phyloP scores from a whole-genome alignment of 345 rosid genomes.

The Citrus sinensis region DNA sequence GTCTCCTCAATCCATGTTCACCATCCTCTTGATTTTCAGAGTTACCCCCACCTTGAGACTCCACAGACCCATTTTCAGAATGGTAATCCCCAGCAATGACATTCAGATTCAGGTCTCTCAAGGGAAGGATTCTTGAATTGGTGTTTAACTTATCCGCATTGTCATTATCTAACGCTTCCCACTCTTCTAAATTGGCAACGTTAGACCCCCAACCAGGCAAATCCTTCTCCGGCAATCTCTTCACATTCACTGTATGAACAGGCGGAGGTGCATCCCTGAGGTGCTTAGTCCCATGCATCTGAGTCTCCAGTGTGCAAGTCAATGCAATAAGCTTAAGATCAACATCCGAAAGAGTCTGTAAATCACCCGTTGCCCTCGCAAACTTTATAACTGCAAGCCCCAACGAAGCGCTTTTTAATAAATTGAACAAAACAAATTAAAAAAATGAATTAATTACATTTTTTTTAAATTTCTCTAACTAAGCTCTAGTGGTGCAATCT shows the following conservation, averaged over 20 bases:
- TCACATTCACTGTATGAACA: constrained; percentile 64
- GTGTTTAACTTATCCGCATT: constrained; percentile 38
- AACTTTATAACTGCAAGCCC: constrained; percentile 58
- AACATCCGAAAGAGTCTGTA: constrained; percentile 85
- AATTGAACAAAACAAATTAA: neutral
- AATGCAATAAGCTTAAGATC: constrained; percentile 84
- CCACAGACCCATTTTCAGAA: constrained; percentile 46
- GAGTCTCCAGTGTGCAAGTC: constrained; percentile 75
- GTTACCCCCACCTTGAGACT: constrained; percentile 28
- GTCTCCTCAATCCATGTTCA: constrained; percentile 37
- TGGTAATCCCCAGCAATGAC: constrained; percentile 29
- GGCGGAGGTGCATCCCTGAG: constrained; percentile 80
- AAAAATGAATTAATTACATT: neutral
- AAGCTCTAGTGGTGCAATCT: neutral
- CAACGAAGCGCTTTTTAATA: neutral
- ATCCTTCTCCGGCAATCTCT: constrained; percentile 83
- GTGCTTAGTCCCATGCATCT: constrained; percentile 72
- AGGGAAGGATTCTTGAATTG: constrained; percentile 70
- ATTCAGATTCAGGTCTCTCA: constrained; percentile 70
- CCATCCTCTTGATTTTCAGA: constrained; percentile 46
- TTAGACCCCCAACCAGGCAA: constrained; percentile 95
- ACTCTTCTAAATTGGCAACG: constrained; percentile 86
- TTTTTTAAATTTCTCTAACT: neutral
- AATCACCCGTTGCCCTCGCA: constrained; percentile 87
- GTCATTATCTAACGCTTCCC: constrained; percentile 79